Base-by-base conservation (phyloP, 352 stramenopile species). In the Thraustochytrium sp. region DNA sequence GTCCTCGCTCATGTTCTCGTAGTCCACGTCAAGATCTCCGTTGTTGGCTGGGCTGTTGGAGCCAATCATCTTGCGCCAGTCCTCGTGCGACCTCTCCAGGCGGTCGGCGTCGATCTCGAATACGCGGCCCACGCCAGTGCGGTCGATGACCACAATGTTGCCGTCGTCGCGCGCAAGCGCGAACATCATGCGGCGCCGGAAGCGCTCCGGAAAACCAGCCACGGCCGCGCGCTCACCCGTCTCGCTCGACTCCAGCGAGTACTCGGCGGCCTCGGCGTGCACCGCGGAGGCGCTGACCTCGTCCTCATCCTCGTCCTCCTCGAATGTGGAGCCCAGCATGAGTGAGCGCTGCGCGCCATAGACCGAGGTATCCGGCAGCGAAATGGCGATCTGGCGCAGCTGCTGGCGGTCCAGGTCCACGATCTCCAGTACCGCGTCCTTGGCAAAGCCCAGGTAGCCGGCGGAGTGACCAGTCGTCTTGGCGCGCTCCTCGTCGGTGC, bases 391-490 rank as follows among this genome's bases (percentile, higher is more conserved):
- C 31, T 80, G 68, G 29, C 68, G 68, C 29, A 80, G 4, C 9
- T 80, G 44, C 31, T 64, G 13, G 42, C 37, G n/a, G 34, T 61
- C 68, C 8, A 80, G 31, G 49, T 80, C 68, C 26, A 80, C 68
- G 2, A 80, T 16, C 68, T 80, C 68, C 21, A 80, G 68, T 18
- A 61, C 34, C 18, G 68, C 68, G 13, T 80, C 68, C 42, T 80
- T 61, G 68, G 68, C 63, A 31, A 65, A 63, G 26, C 68, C 68
- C 44, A 80, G 48, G 42, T 80, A 80, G 23, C 68, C 68, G 1
- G 68, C 21, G 16, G 31, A 31, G 9, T 61, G 44, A 11, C 8
- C 26, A 9, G 13, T 29, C 18, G 13, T 11, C 46, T 62, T 77
- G 3, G 42, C 29, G 1, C 64, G 29, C 26, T 55, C 42, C 18